Percentiles rank a stretch among this genome's conserved stretches.
These are phyloP conservation scores for Hyaloscypha hepaticicola DNA, from an alignment of 495 filamentous ascomycete genomes.

Conservation along the genomic window DNA sequence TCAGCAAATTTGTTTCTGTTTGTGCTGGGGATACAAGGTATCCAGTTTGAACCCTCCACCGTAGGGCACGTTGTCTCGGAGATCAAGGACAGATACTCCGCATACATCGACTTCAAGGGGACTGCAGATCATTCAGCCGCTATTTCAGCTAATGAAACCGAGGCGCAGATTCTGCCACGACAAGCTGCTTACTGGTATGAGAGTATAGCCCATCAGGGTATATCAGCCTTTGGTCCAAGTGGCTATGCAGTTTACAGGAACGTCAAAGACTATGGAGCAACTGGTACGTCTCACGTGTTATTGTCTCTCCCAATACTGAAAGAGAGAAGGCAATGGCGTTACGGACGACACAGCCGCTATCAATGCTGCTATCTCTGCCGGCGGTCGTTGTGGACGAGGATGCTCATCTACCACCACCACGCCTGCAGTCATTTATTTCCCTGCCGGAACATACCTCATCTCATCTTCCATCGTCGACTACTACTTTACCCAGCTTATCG, in stretches of 20 bases:
- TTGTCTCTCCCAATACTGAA: no score
- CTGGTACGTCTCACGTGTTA: conserved; percentile 10
- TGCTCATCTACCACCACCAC: no score
- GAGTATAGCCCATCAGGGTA: conserved; percentile 31
- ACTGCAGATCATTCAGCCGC: not conserved
- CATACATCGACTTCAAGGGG: not conserved
- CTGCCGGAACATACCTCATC: no score
- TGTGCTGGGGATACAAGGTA: no score
- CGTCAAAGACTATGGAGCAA: conserved; percentile 30
- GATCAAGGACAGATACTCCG: no score
- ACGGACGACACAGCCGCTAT: conserved; percentile 24
- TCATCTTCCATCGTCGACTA: no score
- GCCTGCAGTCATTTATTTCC: no score
- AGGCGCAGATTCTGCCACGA: no score
- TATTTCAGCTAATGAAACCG: not conserved
- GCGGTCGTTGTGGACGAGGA: not conserved
- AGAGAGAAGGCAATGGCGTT: conserved; percentile 20
- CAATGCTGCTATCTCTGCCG: conserved; percentile 1
- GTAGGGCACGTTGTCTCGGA: no score
- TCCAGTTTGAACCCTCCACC: no score
- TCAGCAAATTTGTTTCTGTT: no score
- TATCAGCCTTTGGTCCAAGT: conserved; percentile 30
- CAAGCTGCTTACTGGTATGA: conserved; percentile 36
- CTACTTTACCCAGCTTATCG: no score
- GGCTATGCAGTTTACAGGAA: conserved; percentile 28